Evolutionary conservation across 768 basidiomycete genomes (phyloP).

Genomic region (Trichaptum fuscoviolaceum): DNA sequence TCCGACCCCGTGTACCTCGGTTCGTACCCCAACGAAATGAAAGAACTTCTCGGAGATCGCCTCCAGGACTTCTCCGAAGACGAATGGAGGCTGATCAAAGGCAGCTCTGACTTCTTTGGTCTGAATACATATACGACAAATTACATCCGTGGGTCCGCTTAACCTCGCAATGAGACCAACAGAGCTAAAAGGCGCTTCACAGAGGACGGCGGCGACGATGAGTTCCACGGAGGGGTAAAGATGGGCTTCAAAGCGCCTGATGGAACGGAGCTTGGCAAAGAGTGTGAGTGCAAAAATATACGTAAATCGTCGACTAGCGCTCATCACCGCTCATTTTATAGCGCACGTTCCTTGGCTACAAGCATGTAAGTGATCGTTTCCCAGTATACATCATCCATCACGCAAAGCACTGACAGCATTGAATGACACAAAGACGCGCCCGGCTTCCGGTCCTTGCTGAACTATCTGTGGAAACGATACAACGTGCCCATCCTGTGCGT

Average conservation of each 20-base stretch:
- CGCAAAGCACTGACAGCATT: neutral
- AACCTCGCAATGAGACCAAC: neutral
- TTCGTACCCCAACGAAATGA: conserved; percentile 55
- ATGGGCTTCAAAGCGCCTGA: conserved; percentile 60
- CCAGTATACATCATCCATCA: neutral
- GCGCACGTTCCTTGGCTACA: conserved; percentile 33
- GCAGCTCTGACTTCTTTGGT: conserved; percentile 66
- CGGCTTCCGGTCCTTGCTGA: conserved; percentile 33
- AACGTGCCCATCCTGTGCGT: conserved; percentile 3
- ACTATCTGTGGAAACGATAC: conserved; percentile 34
- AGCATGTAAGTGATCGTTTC: conserved; percentile 22
- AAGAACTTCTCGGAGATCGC: conserved; percentile 50
- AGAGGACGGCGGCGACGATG: conserved; percentile 57
- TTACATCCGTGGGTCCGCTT: conserved; percentile 41
- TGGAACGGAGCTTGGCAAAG: conserved; percentile 56
- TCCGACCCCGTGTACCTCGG: conserved; percentile 69
- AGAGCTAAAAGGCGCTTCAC: conserved; percentile 2
- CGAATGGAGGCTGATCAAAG: conserved; percentile 51
- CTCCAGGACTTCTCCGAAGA: conserved; percentile 52
- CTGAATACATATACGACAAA: conserved; percentile 71
- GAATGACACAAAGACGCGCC: conserved; percentile 22
- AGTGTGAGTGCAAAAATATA: conserved; percentile 34
- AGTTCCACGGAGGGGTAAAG: conserved; percentile 56
- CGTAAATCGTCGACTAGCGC: neutral
- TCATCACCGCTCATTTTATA: conserved; percentile 8